Evolutionary conservation across 2,329 filamentous ascomycete genomes (phyloP).

Genomic region (Tympanopsis confertula): DNA sequence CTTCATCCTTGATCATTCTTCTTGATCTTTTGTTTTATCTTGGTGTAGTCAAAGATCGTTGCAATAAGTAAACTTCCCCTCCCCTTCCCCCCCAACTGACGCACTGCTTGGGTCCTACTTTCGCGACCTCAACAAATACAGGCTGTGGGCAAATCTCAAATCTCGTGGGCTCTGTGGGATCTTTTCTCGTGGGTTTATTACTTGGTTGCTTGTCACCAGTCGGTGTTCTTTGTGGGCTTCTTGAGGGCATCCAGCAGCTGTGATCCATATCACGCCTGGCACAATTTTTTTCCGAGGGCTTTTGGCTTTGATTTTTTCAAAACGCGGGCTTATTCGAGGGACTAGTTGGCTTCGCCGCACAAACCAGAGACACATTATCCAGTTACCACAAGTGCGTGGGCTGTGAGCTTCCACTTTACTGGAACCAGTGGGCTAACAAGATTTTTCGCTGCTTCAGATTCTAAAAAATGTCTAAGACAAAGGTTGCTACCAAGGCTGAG

Average conservation of each 20-base stretch:
- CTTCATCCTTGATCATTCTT: constrained; percentile 5
- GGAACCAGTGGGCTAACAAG: too few relatives aligned
- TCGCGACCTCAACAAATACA: not conserved
- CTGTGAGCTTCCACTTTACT: too few relatives aligned
- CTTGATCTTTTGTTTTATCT: constrained; percentile 8
- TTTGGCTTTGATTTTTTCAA: too few relatives aligned
- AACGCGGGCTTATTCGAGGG: too few relatives aligned
- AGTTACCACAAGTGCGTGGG: too few relatives aligned
- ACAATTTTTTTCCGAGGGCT: too few relatives aligned
- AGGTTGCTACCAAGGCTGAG: constrained; percentile 28
- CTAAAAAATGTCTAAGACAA: constrained; percentile 56
- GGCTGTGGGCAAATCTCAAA: not conserved
- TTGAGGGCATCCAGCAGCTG: constrained; percentile 1
- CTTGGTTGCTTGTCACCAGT: not conserved
- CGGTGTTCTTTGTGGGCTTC: constrained; percentile 1
- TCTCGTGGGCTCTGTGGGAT: not conserved
- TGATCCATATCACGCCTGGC: too few relatives aligned
- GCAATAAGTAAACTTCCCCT: not conserved
- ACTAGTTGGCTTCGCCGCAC: too few relatives aligned
- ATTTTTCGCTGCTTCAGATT: too few relatives aligned
- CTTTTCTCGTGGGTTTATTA: not conserved
- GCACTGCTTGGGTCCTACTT: not conserved
- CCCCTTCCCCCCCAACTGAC: constrained; percentile 1
- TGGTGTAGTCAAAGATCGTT: constrained; percentile 6
- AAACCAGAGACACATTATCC: too few relatives aligned